Evolutionary conservation across 2,329 filamentous ascomycete genomes (phyloP), one percentile per base, ranked within the genome.

Genomic region (Dactylonectria estremocensis): DNA sequence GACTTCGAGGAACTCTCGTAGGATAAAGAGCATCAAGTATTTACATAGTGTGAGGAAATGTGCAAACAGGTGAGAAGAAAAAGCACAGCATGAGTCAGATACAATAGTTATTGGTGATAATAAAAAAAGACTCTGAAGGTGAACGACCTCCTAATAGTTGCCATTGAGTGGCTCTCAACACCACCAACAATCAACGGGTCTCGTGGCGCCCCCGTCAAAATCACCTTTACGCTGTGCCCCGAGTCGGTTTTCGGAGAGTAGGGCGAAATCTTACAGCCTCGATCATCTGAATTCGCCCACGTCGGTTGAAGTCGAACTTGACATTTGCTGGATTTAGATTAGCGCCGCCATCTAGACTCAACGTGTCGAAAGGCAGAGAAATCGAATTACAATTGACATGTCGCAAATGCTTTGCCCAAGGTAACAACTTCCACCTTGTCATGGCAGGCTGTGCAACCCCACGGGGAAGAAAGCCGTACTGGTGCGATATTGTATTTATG

Each of bases 211-310:
- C 83, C 79, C 1, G 82, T 84, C 2, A 76, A 78, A 24, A 82
- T 78, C 9, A 79, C 72, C 67, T 88, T 85, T 55, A 82, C 74
- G 3, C 86, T 86, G 7, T 22, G 77, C 72, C 57, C 87, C 86
- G 5, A 88, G 79, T 67, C 88, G 84, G 4, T 85, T 81, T 33
- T 79, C 80, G 64, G 86, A 81, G 1, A 80, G 83, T 0, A 88
- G 77, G 1, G 86, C 86, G 73, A 89, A 88, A 64, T 88, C 83
- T 84, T 59, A 88, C 88, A n/a, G 85, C 86, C 63, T 89, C 86
- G 8, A 88, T 78, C 0, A 85, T 86, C 77, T 88, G 88, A 86
- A 85, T 73, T 87, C 88, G 31, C 82, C 83, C 66, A 62, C 88
- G 10, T 79, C 7, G 77, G 7, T 85, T 82, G 66, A 84, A 85